Evolutionary conservation across 176 grass and related monocot species (phyloP).

Genomic region (Tillandsia leiboldiana): DNA sequence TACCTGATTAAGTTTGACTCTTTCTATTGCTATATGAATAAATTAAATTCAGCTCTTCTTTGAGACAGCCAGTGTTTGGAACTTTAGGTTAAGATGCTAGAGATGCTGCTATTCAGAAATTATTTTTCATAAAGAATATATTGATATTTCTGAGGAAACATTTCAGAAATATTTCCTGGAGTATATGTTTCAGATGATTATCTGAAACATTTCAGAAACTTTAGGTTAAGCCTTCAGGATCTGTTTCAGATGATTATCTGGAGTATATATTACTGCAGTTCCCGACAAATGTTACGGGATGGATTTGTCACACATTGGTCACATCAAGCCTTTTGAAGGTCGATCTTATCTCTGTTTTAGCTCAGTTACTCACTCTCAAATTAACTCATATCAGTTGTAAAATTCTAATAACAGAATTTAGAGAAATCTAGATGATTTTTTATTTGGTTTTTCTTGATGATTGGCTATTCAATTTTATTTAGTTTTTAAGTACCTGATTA

Average conservation of each 20-base stretch:
- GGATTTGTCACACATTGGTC: constrained; percentile 78
- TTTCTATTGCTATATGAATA: neutral
- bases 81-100: too few species aligned
- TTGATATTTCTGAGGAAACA: too few species aligned
- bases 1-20: neutral
- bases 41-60: neutral
- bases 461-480: neutral
- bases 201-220: too few species aligned
- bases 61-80: too few species aligned
- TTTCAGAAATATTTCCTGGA: too few species aligned
- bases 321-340: constrained; percentile 94
- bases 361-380: neutral
- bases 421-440: neutral
- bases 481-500: neutral
- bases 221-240: too few species aligned
- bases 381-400: neutral
- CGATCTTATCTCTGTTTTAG: constrained; percentile 1
- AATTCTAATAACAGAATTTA: neutral
- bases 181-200: too few species aligned
- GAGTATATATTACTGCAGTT: constrained; percentile 87
- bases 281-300: constrained; percentile 94
- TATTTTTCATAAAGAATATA: too few species aligned
- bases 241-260: constrained; percentile 84
- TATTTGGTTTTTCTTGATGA: neutral
- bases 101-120: too few species aligned